These are phyloP conservation scores for Saccharomyces hybrid DNA, from an alignment of 1,139 yeast species.

Conservation along the genomic window DNA sequence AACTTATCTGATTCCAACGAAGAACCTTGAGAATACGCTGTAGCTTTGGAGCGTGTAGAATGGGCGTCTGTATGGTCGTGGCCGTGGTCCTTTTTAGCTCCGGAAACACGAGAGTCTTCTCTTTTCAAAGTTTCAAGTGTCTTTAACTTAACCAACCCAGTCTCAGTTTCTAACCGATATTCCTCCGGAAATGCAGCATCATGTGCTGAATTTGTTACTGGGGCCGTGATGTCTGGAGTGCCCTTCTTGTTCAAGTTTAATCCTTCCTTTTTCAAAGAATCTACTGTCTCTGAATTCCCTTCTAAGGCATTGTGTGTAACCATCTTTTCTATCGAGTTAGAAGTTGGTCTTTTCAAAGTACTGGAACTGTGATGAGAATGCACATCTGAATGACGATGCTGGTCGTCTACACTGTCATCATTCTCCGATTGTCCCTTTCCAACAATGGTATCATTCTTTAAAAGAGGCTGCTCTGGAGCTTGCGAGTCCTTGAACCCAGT, in stretches of 20 bases:
- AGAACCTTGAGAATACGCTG: constrained; percentile 2
- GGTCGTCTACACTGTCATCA: background rate
- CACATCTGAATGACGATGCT: constrained; percentile 4
- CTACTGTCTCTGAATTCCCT: constrained; percentile 23
- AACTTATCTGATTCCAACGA: constrained; percentile 14
- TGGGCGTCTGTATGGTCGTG: background rate
- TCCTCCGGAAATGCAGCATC: constrained; percentile 62
- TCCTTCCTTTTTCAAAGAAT: constrained; percentile 21
- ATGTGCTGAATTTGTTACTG: constrained; percentile 12
- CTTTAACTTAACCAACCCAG: constrained; percentile 52
- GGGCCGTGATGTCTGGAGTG: constrained; percentile 24
- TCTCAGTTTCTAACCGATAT: constrained; percentile 65
- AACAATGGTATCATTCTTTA: constrained; percentile 3
- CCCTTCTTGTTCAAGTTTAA: constrained; percentile 15
- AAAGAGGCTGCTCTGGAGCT: background rate
- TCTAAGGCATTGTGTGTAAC: constrained; percentile 18
- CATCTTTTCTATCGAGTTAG: constrained; percentile 18
- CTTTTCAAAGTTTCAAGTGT: constrained; percentile 17
- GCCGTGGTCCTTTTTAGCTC: background rate
- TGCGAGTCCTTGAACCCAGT: constrained; percentile 10
- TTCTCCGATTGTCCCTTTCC: background rate
- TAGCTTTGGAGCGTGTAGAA: constrained; percentile 2
- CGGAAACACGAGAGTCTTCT: constrained; percentile 2
- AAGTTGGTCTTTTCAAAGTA: constrained; percentile 14
- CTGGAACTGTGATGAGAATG: constrained; percentile 13